Evolutionary conservation across 306 rosid genomes (phyloP).

Genomic region (Aeschynomene evenia): DNA sequence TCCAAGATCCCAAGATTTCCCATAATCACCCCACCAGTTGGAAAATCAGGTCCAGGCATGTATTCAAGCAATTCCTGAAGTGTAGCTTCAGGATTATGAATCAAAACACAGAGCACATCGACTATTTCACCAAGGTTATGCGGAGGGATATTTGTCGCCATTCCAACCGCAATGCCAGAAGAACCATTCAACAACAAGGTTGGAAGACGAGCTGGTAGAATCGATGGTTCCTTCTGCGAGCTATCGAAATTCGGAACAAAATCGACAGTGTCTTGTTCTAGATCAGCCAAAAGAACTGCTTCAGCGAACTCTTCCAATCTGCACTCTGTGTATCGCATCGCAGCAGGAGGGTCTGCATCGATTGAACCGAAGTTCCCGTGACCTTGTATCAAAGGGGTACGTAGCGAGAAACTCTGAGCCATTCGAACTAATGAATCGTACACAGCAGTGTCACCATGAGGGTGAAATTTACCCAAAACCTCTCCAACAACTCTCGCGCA

Average conservation of each 20-base stretch:
- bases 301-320: constrained; percentile 78
- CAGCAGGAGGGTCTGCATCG: constrained; percentile 99
- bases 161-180: constrained; percentile 99
- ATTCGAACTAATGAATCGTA: constrained; percentile 95
- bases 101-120: constrained; percentile 82
- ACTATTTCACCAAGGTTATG: constrained; percentile 97
- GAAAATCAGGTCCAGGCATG: constrained; percentile 99
- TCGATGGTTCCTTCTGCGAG: constrained; percentile 90
- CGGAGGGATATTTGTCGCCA: constrained; percentile 99
- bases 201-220: constrained; percentile 95
- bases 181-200: constrained; percentile 88
- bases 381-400: constrained; percentile 86
- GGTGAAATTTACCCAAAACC: constrained; percentile 96
- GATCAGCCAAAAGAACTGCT: constrained; percentile 84
- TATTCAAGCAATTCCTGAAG: constrained; percentile 96
- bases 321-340: constrained; percentile 99
- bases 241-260: constrained; percentile 89
- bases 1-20: constrained; percentile 93
- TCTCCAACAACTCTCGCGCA: constrained; percentile 99
- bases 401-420: constrained; percentile 96
- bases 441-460: constrained; percentile 94
- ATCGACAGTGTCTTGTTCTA: constrained; percentile 88
- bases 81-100: constrained; percentile 96
- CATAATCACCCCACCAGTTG: constrained; percentile 98
- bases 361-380: constrained; percentile 98